A percentile compares a stretch with the other conserved stretches of the same genome.
phyloP scores from a whole-genome alignment of 768 basidiomycete genomes.

The Kwoniella europaea region DNA sequence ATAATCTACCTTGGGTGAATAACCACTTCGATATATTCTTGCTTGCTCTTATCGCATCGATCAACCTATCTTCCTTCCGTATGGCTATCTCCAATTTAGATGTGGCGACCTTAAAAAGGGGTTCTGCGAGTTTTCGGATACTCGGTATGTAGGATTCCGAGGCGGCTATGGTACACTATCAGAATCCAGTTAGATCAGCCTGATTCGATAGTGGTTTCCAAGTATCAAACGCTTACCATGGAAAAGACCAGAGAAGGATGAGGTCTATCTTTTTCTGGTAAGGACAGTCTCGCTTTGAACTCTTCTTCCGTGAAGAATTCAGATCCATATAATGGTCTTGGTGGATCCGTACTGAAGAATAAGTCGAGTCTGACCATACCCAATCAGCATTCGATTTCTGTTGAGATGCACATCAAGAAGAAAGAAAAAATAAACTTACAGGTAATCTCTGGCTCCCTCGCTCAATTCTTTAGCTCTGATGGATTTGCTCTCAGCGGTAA shows the following conservation, averaged over 20 bases:
- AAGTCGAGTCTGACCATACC: constrained; percentile 4
- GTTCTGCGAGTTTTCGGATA: constrained; percentile 33
- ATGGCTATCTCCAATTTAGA: constrained; percentile 33
- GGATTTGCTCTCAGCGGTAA: neutral
- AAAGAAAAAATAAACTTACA: constrained; percentile 18
- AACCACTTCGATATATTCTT: constrained; percentile 43
- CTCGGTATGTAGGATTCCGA: constrained; percentile 42
- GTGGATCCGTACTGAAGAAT: constrained; percentile 11
- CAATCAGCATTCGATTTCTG: neutral
- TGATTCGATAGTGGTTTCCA: neutral
- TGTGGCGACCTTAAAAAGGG: constrained; percentile 31
- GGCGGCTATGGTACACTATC: constrained; percentile 38
- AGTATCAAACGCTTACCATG: constrained; percentile 22
- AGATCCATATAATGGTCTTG: constrained; percentile 26
- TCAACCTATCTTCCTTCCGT: constrained; percentile 31
- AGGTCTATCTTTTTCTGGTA: constrained; percentile 16
- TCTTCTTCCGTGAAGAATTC: constrained; percentile 36
- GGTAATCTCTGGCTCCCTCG: constrained; percentile 33
- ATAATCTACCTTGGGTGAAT: constrained; percentile 16
- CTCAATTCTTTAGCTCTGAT: constrained; percentile 25
- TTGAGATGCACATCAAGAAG: neutral
- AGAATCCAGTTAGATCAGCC: neutral
- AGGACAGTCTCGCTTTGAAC: constrained; percentile 29
- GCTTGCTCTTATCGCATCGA: constrained; percentile 37
- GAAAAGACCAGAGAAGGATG: constrained; percentile 44